phyloP scores from a whole-genome alignment of 1,139 yeast genomes.

The Pichia sp. region DNA sequence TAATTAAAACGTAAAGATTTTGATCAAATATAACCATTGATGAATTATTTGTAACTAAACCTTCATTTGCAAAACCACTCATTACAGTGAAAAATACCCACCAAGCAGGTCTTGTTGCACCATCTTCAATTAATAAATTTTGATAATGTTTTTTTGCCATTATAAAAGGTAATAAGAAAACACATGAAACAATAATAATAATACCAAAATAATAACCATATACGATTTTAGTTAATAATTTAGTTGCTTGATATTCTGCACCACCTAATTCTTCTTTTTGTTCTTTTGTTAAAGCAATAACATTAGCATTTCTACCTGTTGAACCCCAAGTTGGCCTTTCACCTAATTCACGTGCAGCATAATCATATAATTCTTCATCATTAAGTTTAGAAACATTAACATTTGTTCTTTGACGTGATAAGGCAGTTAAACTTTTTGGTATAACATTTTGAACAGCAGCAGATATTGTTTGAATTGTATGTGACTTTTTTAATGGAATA shows the following conservation, averaged over 20 bases:
- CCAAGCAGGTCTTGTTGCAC: constrained; percentile 66
- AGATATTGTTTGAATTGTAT: no score
- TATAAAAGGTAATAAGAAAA: constrained; percentile 67
- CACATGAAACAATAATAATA: constrained; percentile 48
- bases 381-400: no score
- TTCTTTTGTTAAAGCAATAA: constrained; percentile 69
- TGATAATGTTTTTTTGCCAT: constrained; percentile 38
- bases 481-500: no score
- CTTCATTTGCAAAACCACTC: constrained; percentile 78
- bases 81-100: constrained; percentile 85
- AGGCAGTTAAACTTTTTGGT: no score
- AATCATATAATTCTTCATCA: constrained; percentile 23
- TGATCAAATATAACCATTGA: constrained; percentile 64
- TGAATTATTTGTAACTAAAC: constrained; percentile 70
- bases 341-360: constrained; percentile 15
- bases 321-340: constrained; percentile 83
- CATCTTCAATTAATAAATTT: constrained; percentile 41
- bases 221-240: constrained; percentile 63
- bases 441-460: no score
- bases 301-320: constrained; percentile 93
- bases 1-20: constrained; percentile 58
- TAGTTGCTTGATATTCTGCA: constrained; percentile 87
- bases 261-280: constrained; percentile 96
- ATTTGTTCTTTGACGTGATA: no score
- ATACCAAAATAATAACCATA: constrained; percentile 67